phyloP scores from a whole-genome alignment of 805 yeast genomes.

The Henningerozyma blattae region DNA sequence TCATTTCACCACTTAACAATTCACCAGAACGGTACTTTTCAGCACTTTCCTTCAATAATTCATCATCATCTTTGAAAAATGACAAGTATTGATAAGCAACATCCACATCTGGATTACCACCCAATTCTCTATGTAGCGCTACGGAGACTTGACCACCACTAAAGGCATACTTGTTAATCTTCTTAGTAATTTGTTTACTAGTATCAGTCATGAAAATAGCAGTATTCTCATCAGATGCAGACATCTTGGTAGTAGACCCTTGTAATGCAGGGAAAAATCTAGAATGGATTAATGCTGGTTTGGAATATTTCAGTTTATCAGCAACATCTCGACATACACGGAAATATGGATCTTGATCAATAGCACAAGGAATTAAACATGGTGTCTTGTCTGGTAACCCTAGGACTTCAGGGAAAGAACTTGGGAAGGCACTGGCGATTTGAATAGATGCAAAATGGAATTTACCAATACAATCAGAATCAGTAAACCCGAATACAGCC shows the following conservation, averaged over 20 bases:
- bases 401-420: conserved; percentile 87
- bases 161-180: conserved; percentile 92
- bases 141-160: conserved; percentile 83
- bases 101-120: conserved; percentile 93
- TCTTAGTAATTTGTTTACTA: conserved; percentile 81
- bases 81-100: conserved; percentile 89
- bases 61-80: conserved; percentile 86
- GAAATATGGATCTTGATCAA: conserved; percentile 97
- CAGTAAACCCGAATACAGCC: conserved; percentile 93
- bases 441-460: conserved; percentile 92
- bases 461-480: conserved; percentile 89
- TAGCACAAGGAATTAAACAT: conserved; percentile 96
- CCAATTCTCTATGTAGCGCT: conserved; percentile 82
- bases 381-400: conserved; percentile 85
- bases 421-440: conserved; percentile 91
- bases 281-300: conserved; percentile 88
- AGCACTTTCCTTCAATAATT: conserved; percentile 47
- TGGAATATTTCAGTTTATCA: conserved; percentile 75
- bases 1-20: conserved; percentile 85
- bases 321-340: conserved; percentile 97
- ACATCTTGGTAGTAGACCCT: conserved; percentile 94
- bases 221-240: conserved; percentile 81
- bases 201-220: conserved; percentile 96
- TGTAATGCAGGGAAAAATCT: conserved; percentile 97
- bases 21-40: conserved; percentile 68